Percentiles rank a stretch among this genome's conserved stretches.
phyloP scores from a whole-genome alignment of 306 rosid species.

The Cercis canadensis region DNA sequence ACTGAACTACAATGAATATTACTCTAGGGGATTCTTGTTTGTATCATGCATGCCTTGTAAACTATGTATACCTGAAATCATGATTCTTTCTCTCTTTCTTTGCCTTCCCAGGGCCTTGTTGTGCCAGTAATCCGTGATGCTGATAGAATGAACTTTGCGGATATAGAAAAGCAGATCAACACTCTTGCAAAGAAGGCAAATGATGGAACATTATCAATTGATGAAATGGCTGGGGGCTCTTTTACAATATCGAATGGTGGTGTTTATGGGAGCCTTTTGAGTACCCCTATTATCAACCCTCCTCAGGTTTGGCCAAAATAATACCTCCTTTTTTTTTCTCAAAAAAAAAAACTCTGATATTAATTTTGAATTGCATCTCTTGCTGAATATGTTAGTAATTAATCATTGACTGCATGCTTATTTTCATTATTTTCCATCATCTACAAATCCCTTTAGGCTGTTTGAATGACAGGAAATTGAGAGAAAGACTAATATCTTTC shows the following conservation, averaged over 20 bases:
- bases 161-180: conserved; percentile 83
- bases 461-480: not conserved
- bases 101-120: conserved; percentile 64
- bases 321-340: conserved; percentile 6
- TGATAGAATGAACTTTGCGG: conserved; percentile 74
- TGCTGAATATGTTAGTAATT: not conserved
- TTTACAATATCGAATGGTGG: conserved; percentile 89
- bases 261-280: conserved; percentile 85
- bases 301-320: conserved; percentile 64
- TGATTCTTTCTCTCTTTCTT: conserved; percentile 9
- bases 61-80: not conserved
- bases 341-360: not conserved
- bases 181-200: conserved; percentile 78
- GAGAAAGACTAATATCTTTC: not conserved
- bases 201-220: conserved; percentile 74
- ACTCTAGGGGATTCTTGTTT: too few relatives aligned
- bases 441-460: not conserved
- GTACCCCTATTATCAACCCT: conserved; percentile 88
- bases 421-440: not conserved
- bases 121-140: conserved; percentile 85
- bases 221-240: conserved; percentile 92
- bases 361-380: not conserved
- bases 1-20: conserved; percentile 9
- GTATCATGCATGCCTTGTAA: not conserved
- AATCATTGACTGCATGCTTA: not conserved